Evolutionary conservation across 208 protist genomes (phyloP).

Genomic region (Trypanosoma rangeli): DNA sequence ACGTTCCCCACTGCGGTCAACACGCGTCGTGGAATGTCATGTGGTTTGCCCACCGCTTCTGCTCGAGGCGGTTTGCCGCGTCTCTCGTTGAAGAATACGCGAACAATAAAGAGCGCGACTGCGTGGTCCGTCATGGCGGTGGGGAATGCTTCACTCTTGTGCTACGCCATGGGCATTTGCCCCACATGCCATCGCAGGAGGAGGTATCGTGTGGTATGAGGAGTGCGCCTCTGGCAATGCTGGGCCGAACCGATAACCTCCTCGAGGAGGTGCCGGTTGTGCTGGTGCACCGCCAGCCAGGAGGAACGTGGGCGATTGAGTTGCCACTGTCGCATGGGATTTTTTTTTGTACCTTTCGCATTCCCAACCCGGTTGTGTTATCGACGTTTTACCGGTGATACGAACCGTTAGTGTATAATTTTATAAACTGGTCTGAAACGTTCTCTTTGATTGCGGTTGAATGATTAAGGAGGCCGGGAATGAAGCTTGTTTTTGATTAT

Average conservation of each 20-base stretch:
- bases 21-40: not conserved
- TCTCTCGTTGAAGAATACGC: not conserved
- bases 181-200: constrained; percentile 19
- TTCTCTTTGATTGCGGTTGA: too few species aligned
- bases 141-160: constrained; percentile 41
- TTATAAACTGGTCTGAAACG: not conserved
- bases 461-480: too few species aligned
- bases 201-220: not conserved
- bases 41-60: not conserved
- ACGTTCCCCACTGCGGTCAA: not conserved
- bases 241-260: not conserved
- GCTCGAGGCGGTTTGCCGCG: not conserved
- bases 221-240: not conserved
- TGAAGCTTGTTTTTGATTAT: constrained; percentile 1
- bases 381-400: constrained; percentile 8
- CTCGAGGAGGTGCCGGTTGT: not conserved
- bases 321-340: constrained; percentile 28
- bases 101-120: not conserved
- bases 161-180: constrained; percentile 51
- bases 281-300: not conserved
- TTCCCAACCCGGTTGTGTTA: constrained; percentile 16
- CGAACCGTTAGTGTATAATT: not conserved
- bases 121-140: constrained; percentile 54
- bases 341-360: constrained; percentile 6
- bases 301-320: constrained; percentile 19